Base-by-base conservation (phyloP, 805 yeast species). In the Zygosaccharomyces bailii region DNA sequence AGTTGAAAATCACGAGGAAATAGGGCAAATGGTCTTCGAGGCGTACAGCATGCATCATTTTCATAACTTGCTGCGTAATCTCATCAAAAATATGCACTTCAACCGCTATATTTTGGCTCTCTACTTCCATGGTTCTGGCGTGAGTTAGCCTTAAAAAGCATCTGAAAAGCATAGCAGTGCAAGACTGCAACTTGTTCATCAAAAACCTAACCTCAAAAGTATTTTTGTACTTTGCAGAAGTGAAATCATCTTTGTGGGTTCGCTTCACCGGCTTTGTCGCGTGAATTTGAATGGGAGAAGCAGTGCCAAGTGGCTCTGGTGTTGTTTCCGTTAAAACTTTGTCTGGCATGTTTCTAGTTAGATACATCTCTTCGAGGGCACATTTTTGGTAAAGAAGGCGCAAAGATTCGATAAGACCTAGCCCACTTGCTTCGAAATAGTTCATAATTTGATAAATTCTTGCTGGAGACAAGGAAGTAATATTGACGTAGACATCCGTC, bases 171-270 rank as follows among this genome's bases (percentile, higher is more conserved):
- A 68, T 64, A 1, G 76, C 52, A 2, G 72, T 60, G 23, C 70
- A 65, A 5, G 71, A 65, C 50, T 79, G 83, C 20, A 79, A 61
- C 24, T 76, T 69, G 40, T 73, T 69, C 24, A 70, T 60, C 30
- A 81, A 69, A 48, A 70, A 71, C 43, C 88, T 71, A 8, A 80
- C 59, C 49, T 81, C 79, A 2, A 77, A 63, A 0, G 83, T 66
- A 54, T 84, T 85, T 50, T 84, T 84, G 63, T 70, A 79, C 52
- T 79, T 80, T 0, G 84, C 76, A 32, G 79, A 71, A 0, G 78
- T 74, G 32, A 72, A 73, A 27, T 72, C 73, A 45, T 69, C 62
- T 44, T 67, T 58, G 38, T 60, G 48, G 19, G 58, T 56, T 30
- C 69, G 52, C 38, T 66, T 56, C 4, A 57, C 50, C 0, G 79